phyloP scores from a whole-genome alignment of 306 rosid genomes.

The Potentilla sterilis region DNA sequence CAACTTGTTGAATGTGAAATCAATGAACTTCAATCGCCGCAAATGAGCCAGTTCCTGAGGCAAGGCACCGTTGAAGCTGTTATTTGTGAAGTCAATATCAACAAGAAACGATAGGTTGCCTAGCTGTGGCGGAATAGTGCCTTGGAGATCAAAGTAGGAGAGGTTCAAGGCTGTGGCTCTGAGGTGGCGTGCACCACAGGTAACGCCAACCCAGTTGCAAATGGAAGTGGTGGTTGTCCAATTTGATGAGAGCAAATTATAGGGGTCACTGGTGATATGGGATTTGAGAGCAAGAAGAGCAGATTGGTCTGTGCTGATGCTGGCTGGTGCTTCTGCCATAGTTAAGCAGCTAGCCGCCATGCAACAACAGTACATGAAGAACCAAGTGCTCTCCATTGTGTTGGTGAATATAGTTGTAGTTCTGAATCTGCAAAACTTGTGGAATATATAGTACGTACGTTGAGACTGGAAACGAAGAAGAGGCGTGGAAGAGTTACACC shows the following conservation, averaged over 20 bases:
- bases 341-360: neutral
- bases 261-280: conserved; percentile 19
- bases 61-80: conserved; percentile 21
- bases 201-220: conserved; percentile 27
- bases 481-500: too few species aligned
- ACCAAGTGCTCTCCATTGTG: neutral
- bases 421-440: neutral
- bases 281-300: conserved; percentile 29
- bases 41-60: neutral
- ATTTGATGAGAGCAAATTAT: neutral
- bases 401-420: neutral
- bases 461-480: too few species aligned
- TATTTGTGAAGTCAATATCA: conserved; percentile 9
- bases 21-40: conserved; percentile 8
- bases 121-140: conserved; percentile 18
- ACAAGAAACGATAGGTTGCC: conserved; percentile 28
- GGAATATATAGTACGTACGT: neutral
- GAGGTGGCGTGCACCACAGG: neutral
- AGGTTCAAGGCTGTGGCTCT: conserved; percentile 17
- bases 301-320: neutral
- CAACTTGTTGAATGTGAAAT: conserved; percentile 10
- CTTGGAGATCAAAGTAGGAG: neutral
- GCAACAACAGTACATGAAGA: neutral
- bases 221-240: conserved; percentile 10
- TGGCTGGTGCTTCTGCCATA: neutral